Base-by-base conservation (phyloP, 73 alveolate genomes). In the Uronychia binucleata region DNA sequence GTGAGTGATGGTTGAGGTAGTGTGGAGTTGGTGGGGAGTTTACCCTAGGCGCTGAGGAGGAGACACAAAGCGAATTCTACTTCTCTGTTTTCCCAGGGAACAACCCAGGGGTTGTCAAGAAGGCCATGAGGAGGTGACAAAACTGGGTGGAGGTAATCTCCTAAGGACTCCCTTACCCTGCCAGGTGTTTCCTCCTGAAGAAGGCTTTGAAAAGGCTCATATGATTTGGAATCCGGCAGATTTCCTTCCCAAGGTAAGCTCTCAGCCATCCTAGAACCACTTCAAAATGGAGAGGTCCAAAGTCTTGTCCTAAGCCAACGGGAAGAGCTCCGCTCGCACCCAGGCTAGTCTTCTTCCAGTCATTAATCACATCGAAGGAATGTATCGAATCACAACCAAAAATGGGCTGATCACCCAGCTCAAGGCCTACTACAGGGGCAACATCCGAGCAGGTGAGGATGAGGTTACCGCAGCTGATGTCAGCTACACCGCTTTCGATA, bases 91-190 rank as follows among this genome's bases (percentile, higher is more conserved):
- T 46, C 19, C 67, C 67, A 46, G 67, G 67, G 19, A 46, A 46
- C 67, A 46, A 46, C 67, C 67, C 67, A 11, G 67, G n/a, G 19
- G 67, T 46, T 46, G 67, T 46, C 19, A 5, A 19, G n/a, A 46
- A 46, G 67, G 67, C 19, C 19, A 5, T 46, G n/a, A 11, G 67
- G 19, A 19, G n/a, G 19, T 46, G 67, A 46, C 67, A 46, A 19
- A 46, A 46, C 67, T 46, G 67, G 67, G 67, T 46, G 19, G 67
- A 46, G 67, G 67, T 46, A 46, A 46, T 46, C 67, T 46, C 67
- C n/a, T 46, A 19, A 11, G 19, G 19, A 5, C 19, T 46, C 5
- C n/a, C 5, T 19, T 46, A 5, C 5, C 5, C 5, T 19, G 5
- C 5, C 19, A 46, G 67, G 67, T 46, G 5, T 46, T 46, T 19